phyloP scores from a whole-genome alignment of 2,329 filamentous ascomycete genomes.

The Diaporthe vexans region DNA sequence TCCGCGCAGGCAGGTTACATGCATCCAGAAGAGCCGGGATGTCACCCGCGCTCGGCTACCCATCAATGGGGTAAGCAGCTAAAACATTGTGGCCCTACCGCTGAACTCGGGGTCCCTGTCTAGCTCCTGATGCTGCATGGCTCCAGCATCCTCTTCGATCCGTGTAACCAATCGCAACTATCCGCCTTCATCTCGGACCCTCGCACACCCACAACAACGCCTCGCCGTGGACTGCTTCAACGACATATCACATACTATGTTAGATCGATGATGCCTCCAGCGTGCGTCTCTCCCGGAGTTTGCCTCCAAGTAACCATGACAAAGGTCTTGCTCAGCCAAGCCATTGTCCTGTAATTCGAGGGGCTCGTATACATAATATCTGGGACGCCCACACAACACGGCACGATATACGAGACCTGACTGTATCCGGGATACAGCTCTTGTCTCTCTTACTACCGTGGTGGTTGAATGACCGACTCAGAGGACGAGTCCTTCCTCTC shows the following conservation, averaged over 20 bases:
- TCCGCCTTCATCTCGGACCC: conserved; percentile 6
- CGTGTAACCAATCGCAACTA: conserved; percentile 32
- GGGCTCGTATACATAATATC: background rate
- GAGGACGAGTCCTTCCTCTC: background rate
- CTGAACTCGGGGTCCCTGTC: conserved; percentile 16
- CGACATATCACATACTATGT: conserved; percentile 5
- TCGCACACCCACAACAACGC: conserved; percentile 1
- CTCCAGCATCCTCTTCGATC: conserved; percentile 30
- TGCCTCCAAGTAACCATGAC: conserved; percentile 4
- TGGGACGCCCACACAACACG: background rate
- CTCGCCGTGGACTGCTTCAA: background rate
- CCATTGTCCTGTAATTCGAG: background rate
- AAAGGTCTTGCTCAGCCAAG: conserved; percentile 22
- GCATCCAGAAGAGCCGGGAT: background rate
- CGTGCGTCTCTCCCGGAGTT: background rate
- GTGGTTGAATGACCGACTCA: background rate
- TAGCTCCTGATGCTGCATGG: conserved; percentile 26
- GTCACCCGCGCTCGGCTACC: conserved; percentile 24
- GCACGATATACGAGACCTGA: no score
- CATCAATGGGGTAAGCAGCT: background rate
- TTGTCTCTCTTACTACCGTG: no score
- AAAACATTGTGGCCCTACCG: conserved; percentile 22
- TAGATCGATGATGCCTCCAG: conserved; percentile 19
- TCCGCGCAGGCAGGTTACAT: background rate
- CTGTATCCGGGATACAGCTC: background rate